Conservation (phyloP, 768 basidiomycete genomes). For the Serpula lacrymans region DNA sequence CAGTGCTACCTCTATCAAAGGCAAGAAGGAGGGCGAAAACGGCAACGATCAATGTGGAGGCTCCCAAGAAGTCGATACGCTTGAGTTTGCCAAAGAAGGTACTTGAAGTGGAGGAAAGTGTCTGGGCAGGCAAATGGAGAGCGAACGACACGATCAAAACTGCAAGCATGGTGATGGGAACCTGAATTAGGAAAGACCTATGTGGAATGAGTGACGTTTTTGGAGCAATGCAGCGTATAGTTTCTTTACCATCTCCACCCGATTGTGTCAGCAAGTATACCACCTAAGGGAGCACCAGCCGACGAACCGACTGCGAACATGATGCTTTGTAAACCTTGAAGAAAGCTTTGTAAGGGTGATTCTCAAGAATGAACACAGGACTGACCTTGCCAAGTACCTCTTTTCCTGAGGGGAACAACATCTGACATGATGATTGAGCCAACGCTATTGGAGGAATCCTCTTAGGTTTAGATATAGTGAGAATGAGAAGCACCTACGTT, state of each 20-base stretch:
- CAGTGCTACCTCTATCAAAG: constrained; percentile 51
- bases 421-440: constrained; percentile 71
- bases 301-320: constrained; percentile 57
- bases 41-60: constrained; percentile 49
- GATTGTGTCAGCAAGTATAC: constrained; percentile 57
- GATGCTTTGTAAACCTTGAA: constrained; percentile 60
- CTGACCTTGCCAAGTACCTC: too few species aligned
- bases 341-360: too few species aligned
- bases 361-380: too few species aligned
- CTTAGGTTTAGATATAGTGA: too few species aligned
- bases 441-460: too few species aligned
- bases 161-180: constrained; percentile 53
- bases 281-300: constrained; percentile 60
- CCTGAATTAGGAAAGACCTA: constrained; percentile 60
- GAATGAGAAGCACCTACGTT: too few species aligned
- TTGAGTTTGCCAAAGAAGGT: constrained; percentile 50
- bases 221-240: not conserved
- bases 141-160: constrained; percentile 49
- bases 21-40: constrained; percentile 56
- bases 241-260: constrained; percentile 60
- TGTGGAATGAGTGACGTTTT: not conserved
- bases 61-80: constrained; percentile 63
- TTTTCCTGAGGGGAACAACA: too few species aligned
- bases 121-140: constrained; percentile 54
- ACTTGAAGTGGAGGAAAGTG: constrained; percentile 28